Percentiles rank a stretch among this genome's conserved stretches.
Evolutionary conservation across 257 asterid species (phyloP).

Genomic region (Primulina eburnea): DNA sequence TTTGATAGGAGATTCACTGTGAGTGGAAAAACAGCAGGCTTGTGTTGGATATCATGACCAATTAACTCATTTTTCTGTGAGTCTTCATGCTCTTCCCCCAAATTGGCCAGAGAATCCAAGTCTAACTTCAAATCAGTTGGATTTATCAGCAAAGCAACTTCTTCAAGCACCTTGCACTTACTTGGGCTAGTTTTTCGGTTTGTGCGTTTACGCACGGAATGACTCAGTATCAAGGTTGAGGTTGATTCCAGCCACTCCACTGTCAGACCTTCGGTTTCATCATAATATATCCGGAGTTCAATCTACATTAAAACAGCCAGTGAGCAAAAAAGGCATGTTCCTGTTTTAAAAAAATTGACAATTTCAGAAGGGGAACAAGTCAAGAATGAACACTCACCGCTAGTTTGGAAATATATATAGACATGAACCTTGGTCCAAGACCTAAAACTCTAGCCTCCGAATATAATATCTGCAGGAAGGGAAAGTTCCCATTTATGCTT

Average conservation of each 20-base stretch:
- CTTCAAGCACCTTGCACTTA: constrained; percentile 53
- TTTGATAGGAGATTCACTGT: constrained; percentile 60
- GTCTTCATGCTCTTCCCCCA: constrained; percentile 15
- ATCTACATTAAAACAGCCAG: constrained; percentile 37
- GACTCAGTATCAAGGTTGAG: constrained; percentile 62
- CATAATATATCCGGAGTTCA: constrained; percentile 76
- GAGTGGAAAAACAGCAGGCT: constrained; percentile 73
- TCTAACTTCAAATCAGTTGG: constrained; percentile 43
- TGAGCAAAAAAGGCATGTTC: neutral
- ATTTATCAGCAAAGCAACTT: constrained; percentile 51
- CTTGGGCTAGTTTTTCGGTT: constrained; percentile 50
- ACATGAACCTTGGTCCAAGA: constrained; percentile 90
- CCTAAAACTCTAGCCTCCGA: constrained; percentile 78
- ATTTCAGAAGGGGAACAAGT: neutral
- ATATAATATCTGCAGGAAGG: constrained; percentile 50
- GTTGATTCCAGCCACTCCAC: constrained; percentile 87
- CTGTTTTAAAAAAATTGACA: neutral
- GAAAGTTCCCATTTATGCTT: neutral
- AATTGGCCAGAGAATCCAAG: neutral
- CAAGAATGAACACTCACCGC: constrained; percentile 55
- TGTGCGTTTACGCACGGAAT: constrained; percentile 39
- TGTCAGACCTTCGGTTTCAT: constrained; percentile 69
- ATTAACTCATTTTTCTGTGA: neutral
- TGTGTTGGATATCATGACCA: constrained; percentile 19
- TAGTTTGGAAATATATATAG: constrained; percentile 74